Conservation (phyloP, 345 rosid species). For the Hibiscus syriacus region DNA sequence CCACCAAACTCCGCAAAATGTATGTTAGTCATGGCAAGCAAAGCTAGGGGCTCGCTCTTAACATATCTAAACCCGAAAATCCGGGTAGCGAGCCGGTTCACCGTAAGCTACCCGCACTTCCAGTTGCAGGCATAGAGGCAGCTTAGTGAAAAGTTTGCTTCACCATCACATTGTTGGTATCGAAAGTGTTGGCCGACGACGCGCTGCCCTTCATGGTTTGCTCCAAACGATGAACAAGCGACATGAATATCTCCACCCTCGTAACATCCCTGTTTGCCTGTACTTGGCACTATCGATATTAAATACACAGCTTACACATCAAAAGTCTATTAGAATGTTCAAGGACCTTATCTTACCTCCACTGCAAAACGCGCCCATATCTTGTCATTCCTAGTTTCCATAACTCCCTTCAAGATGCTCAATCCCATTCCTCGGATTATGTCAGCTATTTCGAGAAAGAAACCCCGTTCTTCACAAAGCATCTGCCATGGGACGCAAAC, state of each 20-base stretch:
- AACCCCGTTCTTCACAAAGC: constrained; percentile 87
- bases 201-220: constrained; percentile 53
- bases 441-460: constrained; percentile 92
- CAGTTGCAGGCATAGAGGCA: constrained; percentile 39
- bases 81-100: constrained; percentile 21
- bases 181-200: constrained; percentile 29
- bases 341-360: constrained; percentile 45
- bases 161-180: constrained; percentile 39
- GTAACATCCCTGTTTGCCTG: constrained; percentile 91
- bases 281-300: not conserved
- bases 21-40: constrained; percentile 58
- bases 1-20: constrained; percentile 21
- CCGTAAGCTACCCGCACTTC: constrained; percentile 38
- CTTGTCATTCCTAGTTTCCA: constrained; percentile 75
- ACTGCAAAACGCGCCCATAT: constrained; percentile 86
- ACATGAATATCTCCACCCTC: constrained; percentile 88
- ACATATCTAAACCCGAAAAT: constrained; percentile 30
- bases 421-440: constrained; percentile 81
- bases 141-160: constrained; percentile 34
- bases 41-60: constrained; percentile 38
- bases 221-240: constrained; percentile 72
- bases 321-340: not conserved
- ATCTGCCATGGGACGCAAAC: constrained; percentile 36
- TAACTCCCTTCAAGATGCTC: constrained; percentile 87
- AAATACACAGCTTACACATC: not conserved